Conservation (phyloP, 1,284 basidiomycete genomes). For the Lignosus rhinocerotis region DNA sequence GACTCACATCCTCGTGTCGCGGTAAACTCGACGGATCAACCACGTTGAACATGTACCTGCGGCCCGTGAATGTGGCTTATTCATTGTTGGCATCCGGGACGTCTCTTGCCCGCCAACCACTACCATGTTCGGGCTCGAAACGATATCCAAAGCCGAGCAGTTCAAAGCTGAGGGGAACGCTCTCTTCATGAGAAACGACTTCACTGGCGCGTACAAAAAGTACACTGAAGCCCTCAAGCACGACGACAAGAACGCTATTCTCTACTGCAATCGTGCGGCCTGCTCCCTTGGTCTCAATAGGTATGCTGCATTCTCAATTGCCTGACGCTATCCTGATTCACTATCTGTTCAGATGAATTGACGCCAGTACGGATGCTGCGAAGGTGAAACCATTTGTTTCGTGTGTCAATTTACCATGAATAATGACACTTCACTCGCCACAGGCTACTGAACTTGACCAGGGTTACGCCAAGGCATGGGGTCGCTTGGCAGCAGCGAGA, state of each 20-base stretch:
- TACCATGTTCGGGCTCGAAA: neutral
- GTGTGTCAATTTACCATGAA: neutral
- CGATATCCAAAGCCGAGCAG: neutral
- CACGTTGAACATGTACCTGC: too few relatives aligned
- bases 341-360: constrained; percentile 1
- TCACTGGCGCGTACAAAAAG: constrained; percentile 32
- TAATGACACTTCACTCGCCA: neutral
- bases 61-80: too few relatives aligned
- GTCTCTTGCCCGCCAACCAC: neutral
- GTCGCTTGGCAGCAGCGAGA: constrained; percentile 33
- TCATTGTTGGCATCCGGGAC: neutral
- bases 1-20: too few relatives aligned
- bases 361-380: constrained; percentile 15
- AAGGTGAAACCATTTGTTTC: neutral
- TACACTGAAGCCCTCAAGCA: constrained; percentile 36
- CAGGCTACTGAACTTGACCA: constrained; percentile 32
- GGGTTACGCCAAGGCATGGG: constrained; percentile 38
- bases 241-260: constrained; percentile 33
- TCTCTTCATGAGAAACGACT: constrained; percentile 35
- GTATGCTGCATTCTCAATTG: constrained; percentile 13
- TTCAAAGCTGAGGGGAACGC: constrained; percentile 40
- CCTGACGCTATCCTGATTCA: neutral
- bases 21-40: too few relatives aligned
- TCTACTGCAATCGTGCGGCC: constrained; percentile 41
- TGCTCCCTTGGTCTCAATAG: constrained; percentile 27